Conservation (phyloP, 2,329 filamentous ascomycete genomes). For the Aspergillus arachidicola region DNA sequence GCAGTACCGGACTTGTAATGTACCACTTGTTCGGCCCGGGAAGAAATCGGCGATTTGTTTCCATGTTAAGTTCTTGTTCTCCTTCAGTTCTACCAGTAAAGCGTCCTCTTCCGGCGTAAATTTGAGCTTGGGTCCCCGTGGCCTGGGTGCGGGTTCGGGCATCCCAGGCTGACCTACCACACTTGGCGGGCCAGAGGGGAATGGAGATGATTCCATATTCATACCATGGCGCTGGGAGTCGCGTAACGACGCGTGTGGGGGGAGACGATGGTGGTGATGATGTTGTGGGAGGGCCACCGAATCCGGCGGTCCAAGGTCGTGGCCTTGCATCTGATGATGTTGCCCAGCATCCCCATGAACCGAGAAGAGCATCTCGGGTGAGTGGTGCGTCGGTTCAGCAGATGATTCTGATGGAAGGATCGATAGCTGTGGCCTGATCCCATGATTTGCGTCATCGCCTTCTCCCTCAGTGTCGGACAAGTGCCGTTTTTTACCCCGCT, state of each 20-base stretch:
- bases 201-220: constrained; percentile 45
- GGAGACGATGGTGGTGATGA: constrained; percentile 81
- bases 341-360: constrained; percentile 34
- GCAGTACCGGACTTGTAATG: constrained; percentile 90
- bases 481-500: constrained; percentile 38
- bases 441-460: constrained; percentile 27
- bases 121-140: constrained; percentile 86
- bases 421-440: constrained; percentile 34
- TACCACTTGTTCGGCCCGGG: constrained; percentile 84
- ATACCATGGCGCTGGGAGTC: constrained; percentile 66
- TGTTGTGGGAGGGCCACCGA: constrained; percentile 54
- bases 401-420: constrained; percentile 36
- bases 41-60: constrained; percentile 98
- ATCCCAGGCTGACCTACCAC: constrained; percentile 86
- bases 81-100: constrained; percentile 84
- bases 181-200: constrained; percentile 69
- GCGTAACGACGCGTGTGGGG: constrained; percentile 69
- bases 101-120: constrained; percentile 92
- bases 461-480: constrained; percentile 35
- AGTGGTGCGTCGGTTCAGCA: constrained; percentile 31
- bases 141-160: constrained; percentile 78
- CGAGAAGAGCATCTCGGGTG: constrained; percentile 39
- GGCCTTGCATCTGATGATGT: constrained; percentile 31
- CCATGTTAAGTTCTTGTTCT: constrained; percentile 93
- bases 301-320: constrained; percentile 43